Evolutionary conservation across 169 alveolate species (phyloP).

Genomic region (Theileria luwenshuni): DNA sequence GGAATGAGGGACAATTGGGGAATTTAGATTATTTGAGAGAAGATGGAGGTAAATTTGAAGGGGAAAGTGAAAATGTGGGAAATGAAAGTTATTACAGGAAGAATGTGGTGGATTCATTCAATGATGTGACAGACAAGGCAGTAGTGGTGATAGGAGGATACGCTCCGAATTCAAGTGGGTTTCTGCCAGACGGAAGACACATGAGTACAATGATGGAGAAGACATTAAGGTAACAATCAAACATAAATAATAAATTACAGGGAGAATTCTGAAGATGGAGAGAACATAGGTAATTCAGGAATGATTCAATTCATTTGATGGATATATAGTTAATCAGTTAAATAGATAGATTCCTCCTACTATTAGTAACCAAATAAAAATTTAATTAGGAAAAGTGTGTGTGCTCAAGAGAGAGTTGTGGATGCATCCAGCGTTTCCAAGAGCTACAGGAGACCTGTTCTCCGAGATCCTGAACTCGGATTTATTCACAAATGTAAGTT

Average conservation of each 20-base stretch:
- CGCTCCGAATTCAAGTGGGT: constrained; percentile 81
- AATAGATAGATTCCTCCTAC: constrained; percentile 15
- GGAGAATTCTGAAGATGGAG: too few species aligned
- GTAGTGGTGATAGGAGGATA: constrained; percentile 79
- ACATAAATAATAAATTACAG: not conserved
- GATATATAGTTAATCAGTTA: constrained; percentile 1
- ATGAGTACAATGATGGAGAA: constrained; percentile 55
- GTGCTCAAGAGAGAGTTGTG: constrained; percentile 50
- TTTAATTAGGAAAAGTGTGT: constrained; percentile 47
- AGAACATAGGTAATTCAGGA: not conserved
- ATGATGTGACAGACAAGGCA: constrained; percentile 74
- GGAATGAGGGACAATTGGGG: not conserved
- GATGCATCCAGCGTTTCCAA: constrained; percentile 68
- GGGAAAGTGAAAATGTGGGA: not conserved
- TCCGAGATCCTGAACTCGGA: constrained; percentile 48
- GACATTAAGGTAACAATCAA: constrained; percentile 18
- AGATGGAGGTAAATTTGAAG: not conserved
- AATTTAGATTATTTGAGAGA: not conserved
- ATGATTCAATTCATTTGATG: not conserved
- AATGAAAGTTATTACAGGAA: not conserved
- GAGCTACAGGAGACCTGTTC: constrained; percentile 62
- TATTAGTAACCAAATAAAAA: too few species aligned
- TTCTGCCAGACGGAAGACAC: constrained; percentile 78
- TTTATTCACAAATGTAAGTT: constrained; percentile 51
- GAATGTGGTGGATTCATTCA: not conserved